Evolutionary conservation across 768 basidiomycete species (phyloP), one percentile per base, ranked within the genome.

Genomic region (Gyrodon lividus): DNA sequence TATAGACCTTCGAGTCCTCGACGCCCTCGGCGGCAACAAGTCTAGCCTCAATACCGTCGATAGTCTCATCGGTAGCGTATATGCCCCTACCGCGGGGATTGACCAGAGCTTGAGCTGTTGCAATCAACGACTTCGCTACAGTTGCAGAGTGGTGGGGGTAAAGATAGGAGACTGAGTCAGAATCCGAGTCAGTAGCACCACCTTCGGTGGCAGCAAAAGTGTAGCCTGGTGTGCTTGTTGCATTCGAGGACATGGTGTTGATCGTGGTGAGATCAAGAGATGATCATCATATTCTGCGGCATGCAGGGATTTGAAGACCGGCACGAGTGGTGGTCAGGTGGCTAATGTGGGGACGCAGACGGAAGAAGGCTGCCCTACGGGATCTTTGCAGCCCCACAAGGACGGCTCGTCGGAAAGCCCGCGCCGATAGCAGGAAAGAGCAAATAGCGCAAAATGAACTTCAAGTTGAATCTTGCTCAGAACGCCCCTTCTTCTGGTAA

Each of bases 51-150:
- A 78, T 74, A 10, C 59, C 71, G 20, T 76, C 70, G n/a, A 76
- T 73, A 16, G 75, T 68, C 55, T 81, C 78, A 54, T 81, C 79
- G 8, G 79, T 80, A 10, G 79, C 79, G 47, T 80, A 80, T 26
- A 80, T 75, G 5, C 78, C 79, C 62, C 74, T 78, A 28, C 77
- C 78, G 16, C 70, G 71, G 23, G 76, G 74, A 57, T 74, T 65
- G 3, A 81, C 78, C 22, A 80, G 60, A 6, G 73, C 71, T 19
- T 69, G 64, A 8, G 79, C 78, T 3, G 72, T 75, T 12, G 64
- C 61, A 40, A 79, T 75, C 50, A 81, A 63, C 51, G 74, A 71
- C 40, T 70, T 60, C 4, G 77, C 75, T 22, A 75, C 70, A 33
- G 67, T 65, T 10, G 69, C 64, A 16, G 73, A 72, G 51, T 77